phyloP scores from a whole-genome alignment of 768 basidiomycete genomes.

The Nevesoporus exiguus region DNA sequence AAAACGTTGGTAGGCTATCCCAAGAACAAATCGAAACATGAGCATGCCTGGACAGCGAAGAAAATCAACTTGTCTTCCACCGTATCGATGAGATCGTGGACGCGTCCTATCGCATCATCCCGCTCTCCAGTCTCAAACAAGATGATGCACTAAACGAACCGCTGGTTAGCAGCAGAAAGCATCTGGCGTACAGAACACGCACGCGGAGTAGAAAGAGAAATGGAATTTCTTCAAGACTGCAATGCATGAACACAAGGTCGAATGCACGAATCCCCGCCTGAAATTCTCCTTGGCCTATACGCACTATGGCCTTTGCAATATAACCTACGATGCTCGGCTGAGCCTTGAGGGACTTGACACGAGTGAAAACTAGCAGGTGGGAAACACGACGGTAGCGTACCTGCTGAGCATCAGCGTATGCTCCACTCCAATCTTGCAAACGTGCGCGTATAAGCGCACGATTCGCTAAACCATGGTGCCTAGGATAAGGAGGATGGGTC shows the following conservation, averaged over 20 bases:
- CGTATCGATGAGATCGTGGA: conserved; percentile 11
- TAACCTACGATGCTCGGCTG: conserved; percentile 11
- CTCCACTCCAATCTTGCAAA: conserved; percentile 8
- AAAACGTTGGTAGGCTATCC: neutral
- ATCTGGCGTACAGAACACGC: neutral
- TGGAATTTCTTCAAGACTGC: conserved; percentile 1
- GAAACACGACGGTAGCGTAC: neutral
- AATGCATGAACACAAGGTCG: conserved; percentile 15
- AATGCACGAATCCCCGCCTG: conserved; percentile 10
- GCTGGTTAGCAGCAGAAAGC: neutral
- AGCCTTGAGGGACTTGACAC: conserved; percentile 9
- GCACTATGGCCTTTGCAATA: conserved; percentile 14
- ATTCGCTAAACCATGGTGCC: neutral
- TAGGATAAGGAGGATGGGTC: neutral
- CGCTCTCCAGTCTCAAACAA: conserved; percentile 7
- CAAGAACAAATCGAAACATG: neutral
- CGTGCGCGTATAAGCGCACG: conserved; percentile 12
- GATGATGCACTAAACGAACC: conserved; percentile 5
- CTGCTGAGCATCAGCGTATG: conserved; percentile 8
- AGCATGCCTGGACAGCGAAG: conserved; percentile 8
- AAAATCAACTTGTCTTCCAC: conserved; percentile 9
- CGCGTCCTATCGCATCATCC: conserved; percentile 14
- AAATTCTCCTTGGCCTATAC: conserved; percentile 10
- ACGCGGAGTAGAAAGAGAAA: conserved; percentile 17
- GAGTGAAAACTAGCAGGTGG: neutral